These are phyloP conservation scores for Stramenopiles sp. DNA, from an alignment of 352 stramenopile species.

Conservation along the genomic window DNA sequence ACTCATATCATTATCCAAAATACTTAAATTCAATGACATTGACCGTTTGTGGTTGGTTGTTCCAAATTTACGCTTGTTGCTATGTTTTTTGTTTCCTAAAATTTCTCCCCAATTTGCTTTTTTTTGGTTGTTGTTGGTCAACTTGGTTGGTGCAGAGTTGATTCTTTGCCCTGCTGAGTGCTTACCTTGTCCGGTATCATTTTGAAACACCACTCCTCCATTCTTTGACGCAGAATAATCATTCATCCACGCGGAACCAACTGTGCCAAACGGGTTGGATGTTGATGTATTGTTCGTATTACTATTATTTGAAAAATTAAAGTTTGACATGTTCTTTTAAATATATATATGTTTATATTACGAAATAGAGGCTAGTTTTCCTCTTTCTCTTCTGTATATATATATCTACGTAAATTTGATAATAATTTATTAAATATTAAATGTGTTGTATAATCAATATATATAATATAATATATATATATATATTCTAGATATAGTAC, in stretches of 20 bases:
- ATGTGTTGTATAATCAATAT: no score
- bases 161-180: neutral
- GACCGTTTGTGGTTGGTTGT: neutral
- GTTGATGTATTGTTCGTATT: no score
- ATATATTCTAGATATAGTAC: no score
- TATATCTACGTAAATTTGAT: no score
- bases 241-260: neutral
- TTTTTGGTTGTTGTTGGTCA: neutral
- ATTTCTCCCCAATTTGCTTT: neutral
- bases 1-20: neutral
- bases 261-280: neutral
- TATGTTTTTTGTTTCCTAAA: neutral
- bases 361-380: no score
- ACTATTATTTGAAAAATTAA: no score
- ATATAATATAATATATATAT: no score
- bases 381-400: no score
- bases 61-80: neutral
- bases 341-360: no score
- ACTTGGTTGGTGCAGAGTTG: neutral
- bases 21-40: neutral
- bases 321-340: no score
- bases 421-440: no score
- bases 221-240: neutral
- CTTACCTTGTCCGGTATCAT: neutral
- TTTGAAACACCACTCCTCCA: neutral